Conservation (phyloP, 495 filamentous ascomycete species). For the Entonaema liquescens region DNA sequence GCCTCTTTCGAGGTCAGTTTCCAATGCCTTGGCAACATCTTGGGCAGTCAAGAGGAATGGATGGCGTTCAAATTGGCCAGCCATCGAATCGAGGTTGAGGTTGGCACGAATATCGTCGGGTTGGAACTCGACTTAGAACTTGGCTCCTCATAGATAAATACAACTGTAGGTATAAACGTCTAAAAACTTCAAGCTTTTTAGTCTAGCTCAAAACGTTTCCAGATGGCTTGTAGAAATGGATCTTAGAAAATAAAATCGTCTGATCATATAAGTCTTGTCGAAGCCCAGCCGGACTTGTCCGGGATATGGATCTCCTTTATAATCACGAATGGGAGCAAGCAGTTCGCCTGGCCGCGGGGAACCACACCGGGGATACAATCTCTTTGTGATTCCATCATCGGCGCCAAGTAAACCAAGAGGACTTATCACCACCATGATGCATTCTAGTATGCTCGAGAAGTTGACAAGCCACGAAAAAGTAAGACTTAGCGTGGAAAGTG, state of each 20-base stretch:
- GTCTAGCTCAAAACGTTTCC: not conserved
- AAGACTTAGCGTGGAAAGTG: constrained; percentile 13
- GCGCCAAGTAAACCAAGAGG: constrained; percentile 41
- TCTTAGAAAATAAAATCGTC: not conserved
- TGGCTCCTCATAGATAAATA: constrained; percentile 20
- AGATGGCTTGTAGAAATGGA: constrained; percentile 2
- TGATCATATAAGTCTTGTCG: not conserved
- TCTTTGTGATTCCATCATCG: constrained; percentile 24
- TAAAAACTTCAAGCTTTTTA: not conserved
- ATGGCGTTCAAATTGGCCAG: constrained; percentile 55
- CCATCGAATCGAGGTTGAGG: constrained; percentile 45
- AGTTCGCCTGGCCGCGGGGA: constrained; percentile 3
- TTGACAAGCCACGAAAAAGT: constrained; percentile 21
- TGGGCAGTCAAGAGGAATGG: constrained; percentile 62
- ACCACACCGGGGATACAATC: constrained; percentile 14
- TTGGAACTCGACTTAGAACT: not conserved
- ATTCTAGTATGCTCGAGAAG: constrained; percentile 13
- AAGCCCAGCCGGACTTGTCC: not conserved
- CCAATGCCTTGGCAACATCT: constrained; percentile 61
- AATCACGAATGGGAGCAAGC: constrained; percentile 7
- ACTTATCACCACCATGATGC: constrained; percentile 33
- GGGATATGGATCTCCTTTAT: constrained; percentile 23
- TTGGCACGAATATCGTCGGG: constrained; percentile 21
- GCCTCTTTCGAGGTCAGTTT: constrained; percentile 67
- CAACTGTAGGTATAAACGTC: not conserved